These are phyloP conservation scores for Cladochytrium replicatum DNA, from an alignment of 192 early-diverging fungal genomes.

Conservation along the genomic window DNA sequence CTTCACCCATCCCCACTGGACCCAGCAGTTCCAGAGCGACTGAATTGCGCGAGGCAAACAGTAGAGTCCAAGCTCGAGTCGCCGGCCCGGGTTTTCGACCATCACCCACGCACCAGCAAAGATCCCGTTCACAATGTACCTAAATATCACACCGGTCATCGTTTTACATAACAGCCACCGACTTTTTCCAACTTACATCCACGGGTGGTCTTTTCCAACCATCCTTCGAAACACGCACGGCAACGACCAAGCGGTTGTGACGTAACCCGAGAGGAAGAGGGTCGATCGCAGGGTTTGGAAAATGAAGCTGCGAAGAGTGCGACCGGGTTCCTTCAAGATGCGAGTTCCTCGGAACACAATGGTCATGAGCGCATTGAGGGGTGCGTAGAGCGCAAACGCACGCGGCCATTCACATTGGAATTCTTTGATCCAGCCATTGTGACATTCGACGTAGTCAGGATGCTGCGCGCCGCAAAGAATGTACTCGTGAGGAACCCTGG, in stretches of 20 bases:
- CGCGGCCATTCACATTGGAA: conserved; percentile 21
- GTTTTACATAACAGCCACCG: too few species aligned
- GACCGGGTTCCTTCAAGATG: conserved; percentile 17
- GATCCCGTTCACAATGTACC: conserved; percentile 40
- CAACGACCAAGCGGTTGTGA: conserved; percentile 26
- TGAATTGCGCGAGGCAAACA: conserved; percentile 71
- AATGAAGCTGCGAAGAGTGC: conserved; percentile 8
- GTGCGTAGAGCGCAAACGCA: conserved; percentile 23
- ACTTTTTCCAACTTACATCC: conserved; percentile 19
- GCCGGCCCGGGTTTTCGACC: conserved; percentile 41
- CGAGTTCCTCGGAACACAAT: conserved; percentile 19
- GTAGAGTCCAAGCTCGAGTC: conserved; percentile 74
- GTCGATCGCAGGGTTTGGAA: conserved; percentile 12
- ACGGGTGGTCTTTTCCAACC: conserved; percentile 3
- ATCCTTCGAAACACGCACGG: conserved; percentile 22
- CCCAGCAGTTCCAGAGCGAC: conserved; percentile 54
- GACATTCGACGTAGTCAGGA: conserved; percentile 12
- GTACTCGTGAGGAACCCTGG: conserved; percentile 18
- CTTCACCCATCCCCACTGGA: conserved; percentile 42
- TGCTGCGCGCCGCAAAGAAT: conserved; percentile 31
- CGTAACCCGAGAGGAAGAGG: conserved; percentile 27
- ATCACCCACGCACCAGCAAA: conserved; percentile 55
- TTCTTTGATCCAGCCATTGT: conserved; percentile 6
- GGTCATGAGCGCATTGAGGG: conserved; percentile 30
- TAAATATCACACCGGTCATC: too few species aligned